A percentile compares a stretch with the other conserved stretches of the same genome.
phyloP scores from a whole-genome alignment of 225 moss, liverwort and hornwort genomes.

The Ulota crispa region DNA sequence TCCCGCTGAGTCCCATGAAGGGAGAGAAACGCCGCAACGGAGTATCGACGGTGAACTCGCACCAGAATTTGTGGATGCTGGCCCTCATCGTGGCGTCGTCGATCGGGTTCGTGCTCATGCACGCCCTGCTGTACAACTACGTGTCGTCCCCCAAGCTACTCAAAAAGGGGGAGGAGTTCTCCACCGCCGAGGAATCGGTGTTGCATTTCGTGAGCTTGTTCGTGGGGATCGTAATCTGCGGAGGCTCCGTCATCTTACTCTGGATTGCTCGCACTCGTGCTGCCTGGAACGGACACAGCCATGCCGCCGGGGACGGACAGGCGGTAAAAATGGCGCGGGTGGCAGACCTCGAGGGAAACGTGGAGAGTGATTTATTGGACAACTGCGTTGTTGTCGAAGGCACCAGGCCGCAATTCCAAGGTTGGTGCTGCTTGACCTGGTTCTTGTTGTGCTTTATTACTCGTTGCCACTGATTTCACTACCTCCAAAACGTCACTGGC shows the following conservation, averaged over 20 bases:
- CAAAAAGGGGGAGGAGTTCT: slow-evolving; percentile 37
- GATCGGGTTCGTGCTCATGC: slow-evolving; percentile 39
- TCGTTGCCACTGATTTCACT: no score
- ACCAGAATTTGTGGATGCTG: slow-evolving; percentile 50
- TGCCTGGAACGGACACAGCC: neutral
- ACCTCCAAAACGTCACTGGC: no score
- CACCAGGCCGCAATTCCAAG: slow-evolving; percentile 24
- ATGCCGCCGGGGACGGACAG: neutral
- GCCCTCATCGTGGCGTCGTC: slow-evolving; percentile 36
- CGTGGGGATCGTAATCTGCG: slow-evolving; percentile 50
- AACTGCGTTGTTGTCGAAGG: slow-evolving; percentile 37
- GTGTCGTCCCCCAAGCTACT: slow-evolving; percentile 18
- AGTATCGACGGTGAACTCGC: slow-evolving; percentile 34
- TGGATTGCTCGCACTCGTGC: slow-evolving; percentile 27
- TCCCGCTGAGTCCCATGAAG: neutral
- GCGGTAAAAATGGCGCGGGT: neutral
- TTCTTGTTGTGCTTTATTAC: no score
- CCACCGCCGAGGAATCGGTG: slow-evolving; percentile 20
- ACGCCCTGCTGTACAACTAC: slow-evolving; percentile 29
- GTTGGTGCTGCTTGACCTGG: neutral
- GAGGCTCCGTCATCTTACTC: slow-evolving; percentile 42
- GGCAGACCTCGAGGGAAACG: slow-evolving; percentile 31
- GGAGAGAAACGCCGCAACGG: neutral
- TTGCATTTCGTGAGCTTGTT: slow-evolving; percentile 47
- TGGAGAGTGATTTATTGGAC: slow-evolving; percentile 34